Base-by-base conservation (phyloP, 169 alveolate genomes). In the Plasmodium sp. region DNA sequence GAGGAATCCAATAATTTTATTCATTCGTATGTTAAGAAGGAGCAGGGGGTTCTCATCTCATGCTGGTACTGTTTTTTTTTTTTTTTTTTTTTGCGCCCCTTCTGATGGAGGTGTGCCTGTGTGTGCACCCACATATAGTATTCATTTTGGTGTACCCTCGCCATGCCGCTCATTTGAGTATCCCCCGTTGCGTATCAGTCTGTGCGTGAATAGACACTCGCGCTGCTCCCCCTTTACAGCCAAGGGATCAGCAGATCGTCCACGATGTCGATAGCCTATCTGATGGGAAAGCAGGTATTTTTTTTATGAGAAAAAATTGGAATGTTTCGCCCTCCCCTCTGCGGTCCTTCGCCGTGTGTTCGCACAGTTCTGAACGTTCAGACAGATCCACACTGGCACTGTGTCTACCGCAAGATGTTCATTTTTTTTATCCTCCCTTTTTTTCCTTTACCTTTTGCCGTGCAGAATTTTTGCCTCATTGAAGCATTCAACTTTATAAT, bases 191-290 rank as follows among this genome's bases (percentile, higher is more conserved):
- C 36, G 34, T 85, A 22, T 79, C 45, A 41, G 27, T 16, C 18
- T n/a, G 31, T 48, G 27, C 31, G 27, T 14, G 31, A 12, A n/a
- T 48, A 84, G 72, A 39, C 67, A 45, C 36, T 33, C 22, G 14
- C 82, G 16, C 54, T 58, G 22, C 22, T 33, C 79, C 79, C 67
- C 39, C 56, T 80, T 62, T 27, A 10, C 74, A 95, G 96, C 56
- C 96, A 94, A 22, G 96, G 96, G 12, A 93, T 95, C 39, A 84
- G 95, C 71, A 92, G 96, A 51, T 95, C 96, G 54, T 85, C 96
- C 48, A 83, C 96, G 33, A 81, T 95, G 48, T 80, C 86, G 33
- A 80, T 95, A 18, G 93, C 96, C n/a, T 95, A 95, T 54, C 82
- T 95, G 58, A 95, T 95, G 73, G 95, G 79, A 73, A 84, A 91